Percentiles rank a stretch among this genome's conserved stretches.
These are phyloP conservation scores for Lactarius tabidus DNA, from an alignment of 768 basidiomycete genomes.

Conservation along the genomic window DNA sequence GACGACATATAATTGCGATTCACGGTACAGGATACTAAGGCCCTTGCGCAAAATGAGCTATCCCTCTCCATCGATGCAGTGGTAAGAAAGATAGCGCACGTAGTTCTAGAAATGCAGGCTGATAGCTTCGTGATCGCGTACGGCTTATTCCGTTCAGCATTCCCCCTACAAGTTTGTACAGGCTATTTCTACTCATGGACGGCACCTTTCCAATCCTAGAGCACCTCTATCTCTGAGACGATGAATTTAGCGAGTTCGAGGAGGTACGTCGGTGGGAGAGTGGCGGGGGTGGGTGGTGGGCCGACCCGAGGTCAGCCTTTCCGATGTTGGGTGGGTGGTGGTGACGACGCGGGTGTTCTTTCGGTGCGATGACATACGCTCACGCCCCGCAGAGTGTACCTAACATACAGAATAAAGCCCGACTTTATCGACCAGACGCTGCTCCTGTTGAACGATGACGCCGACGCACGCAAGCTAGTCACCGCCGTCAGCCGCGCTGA, in stretches of 20 bases:
- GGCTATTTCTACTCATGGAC: no score
- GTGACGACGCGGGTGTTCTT: constrained; percentile 93
- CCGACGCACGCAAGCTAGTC: constrained; percentile 47
- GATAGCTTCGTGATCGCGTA: no score
- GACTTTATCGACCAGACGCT: no score
- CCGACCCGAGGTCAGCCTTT: constrained; percentile 57
- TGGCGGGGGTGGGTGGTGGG: constrained; percentile 41
- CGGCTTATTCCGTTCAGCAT: no score
- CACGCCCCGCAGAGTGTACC: constrained; percentile 2
- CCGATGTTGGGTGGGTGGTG: constrained; percentile 81
- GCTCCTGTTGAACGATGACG: constrained; percentile 61
- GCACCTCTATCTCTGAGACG: no score
- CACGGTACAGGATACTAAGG: background rate
- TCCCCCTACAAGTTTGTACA: no score
- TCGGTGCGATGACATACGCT: constrained; percentile 61
- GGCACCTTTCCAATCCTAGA: no score
- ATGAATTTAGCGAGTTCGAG: constrained; percentile 32
- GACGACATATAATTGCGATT: constrained; percentile 1
- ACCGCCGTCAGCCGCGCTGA: constrained; percentile 20
- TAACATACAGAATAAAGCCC: constrained; percentile 46
- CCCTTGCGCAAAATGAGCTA: constrained; percentile 1
- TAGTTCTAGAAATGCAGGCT: constrained; percentile 13
- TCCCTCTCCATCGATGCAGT: constrained; percentile 1
- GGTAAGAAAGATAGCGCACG: background rate
- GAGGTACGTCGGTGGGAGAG: no score